Percentiles rank a stretch among this genome's conserved stretches.
phyloP scores from a whole-genome alignment of 768 basidiomycete species.

The Sporobolomyces phaffii region DNA sequence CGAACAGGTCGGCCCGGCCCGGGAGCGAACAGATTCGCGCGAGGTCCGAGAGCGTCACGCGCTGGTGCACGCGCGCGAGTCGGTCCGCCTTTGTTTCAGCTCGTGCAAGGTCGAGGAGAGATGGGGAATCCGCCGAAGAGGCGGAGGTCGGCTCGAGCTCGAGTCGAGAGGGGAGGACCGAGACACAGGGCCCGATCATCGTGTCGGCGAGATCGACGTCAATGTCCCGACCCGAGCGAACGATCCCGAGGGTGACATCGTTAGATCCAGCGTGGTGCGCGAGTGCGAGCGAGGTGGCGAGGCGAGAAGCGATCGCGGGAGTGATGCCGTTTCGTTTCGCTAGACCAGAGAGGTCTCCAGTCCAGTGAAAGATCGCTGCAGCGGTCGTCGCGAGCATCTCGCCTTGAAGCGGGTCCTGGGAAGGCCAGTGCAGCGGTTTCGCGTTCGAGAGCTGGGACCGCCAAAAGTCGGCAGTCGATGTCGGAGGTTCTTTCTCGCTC shows the following conservation, averaged over 20 bases:
- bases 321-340: slow-evolving; percentile 28
- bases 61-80: slow-evolving; percentile 29
- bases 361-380: slow-evolving; percentile 16
- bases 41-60: slow-evolving; percentile 31
- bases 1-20: slow-evolving; percentile 27
- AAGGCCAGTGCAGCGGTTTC: slow-evolving; percentile 23
- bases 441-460: slow-evolving; percentile 20
- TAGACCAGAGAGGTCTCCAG: slow-evolving; percentile 17
- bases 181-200: slow-evolving; percentile 37
- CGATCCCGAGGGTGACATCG: slow-evolving; percentile 32
- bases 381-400: slow-evolving; percentile 33
- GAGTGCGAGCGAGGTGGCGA: slow-evolving; percentile 35
- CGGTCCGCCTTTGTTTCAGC: slow-evolving; percentile 23
- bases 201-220: slow-evolving; percentile 33
- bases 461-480: slow-evolving; percentile 27
- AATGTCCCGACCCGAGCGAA: slow-evolving; percentile 34
- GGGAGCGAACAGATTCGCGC: slow-evolving; percentile 2
- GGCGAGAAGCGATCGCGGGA: slow-evolving; percentile 33
- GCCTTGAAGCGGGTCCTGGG: slow-evolving; percentile 9
- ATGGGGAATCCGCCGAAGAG: not conserved
- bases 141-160: slow-evolving; percentile 7
- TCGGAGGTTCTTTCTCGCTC: not conserved
- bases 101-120: slow-evolving; percentile 18
- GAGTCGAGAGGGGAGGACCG: slow-evolving; percentile 34
- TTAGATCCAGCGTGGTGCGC: not conserved